Base-by-base conservation (phyloP, 2,329 filamentous ascomycete species). In the Botrytis pseudocinerea region DNA sequence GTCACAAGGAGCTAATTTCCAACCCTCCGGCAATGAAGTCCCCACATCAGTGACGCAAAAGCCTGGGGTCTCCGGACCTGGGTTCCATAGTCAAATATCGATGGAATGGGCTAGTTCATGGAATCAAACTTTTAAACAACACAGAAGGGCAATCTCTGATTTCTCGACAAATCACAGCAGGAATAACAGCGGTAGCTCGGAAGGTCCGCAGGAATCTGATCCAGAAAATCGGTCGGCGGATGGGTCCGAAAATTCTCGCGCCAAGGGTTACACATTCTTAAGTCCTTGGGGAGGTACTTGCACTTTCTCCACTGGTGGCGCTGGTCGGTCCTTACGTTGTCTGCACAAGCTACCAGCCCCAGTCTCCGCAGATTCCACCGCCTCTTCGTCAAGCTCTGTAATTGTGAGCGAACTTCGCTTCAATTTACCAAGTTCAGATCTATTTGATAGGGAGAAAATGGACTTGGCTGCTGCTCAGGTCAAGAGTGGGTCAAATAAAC, bases 231-330 rank as follows among this genome's bases (percentile, higher is more conserved):
- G 63, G 32, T 22, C 54, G 65, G 38, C 60, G 28, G 74, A 75
- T 46, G 73, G 69, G 42, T 54, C 74, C 62, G 64, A 54, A 32
- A 64, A 75, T 48, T 75, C 76, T 25, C 72, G 75, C 35, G 54
- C 75, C 38, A 81, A 87, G 46, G 92, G 90, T 28, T 97, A 97
- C 82, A 88, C 90, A 1, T 98, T 98, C 80, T 84, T 85, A 32
- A 96, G 93, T 60, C 95, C 94, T 0, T 98, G 95, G 95, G 90
- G 93, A 74, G 93, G 93, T 25, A 88, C 88, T 60, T 98, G 95
- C 83, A 92, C 95, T 74, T 98, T 98, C 82, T 86, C 89, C 25
- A 96, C 94, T 0, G 92, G 92, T 54, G 87, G 90, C 72, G 91
- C 89, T 61, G 95, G 95, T 3, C 90, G 92, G 69, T 91, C 89